Evolutionary conservation across 768 basidiomycete genomes (phyloP), one percentile per base, ranked within the genome.

Genomic region (Chiua virens): DNA sequence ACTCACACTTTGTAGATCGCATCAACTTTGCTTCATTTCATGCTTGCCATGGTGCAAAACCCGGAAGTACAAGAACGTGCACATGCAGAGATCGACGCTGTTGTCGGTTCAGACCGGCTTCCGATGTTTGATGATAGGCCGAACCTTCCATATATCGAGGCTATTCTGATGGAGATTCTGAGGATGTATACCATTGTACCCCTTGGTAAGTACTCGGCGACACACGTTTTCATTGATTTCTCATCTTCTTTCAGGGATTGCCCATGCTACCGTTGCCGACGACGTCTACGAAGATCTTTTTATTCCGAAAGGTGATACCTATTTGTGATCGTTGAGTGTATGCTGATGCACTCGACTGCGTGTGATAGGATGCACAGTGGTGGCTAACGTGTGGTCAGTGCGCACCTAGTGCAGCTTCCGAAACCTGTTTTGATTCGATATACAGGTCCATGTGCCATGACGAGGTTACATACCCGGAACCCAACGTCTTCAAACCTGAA

Each of bases 11-110:
- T 13, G 15, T 37, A 45, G 65, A 68, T 54, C 17, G 55, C 64
- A 9, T 66, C 66, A 8, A 56, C 56, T 0, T 52, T 67, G 1
- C 59, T 59, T 25, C 28, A 53, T 2, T 68, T 67, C 28, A 52
- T 68, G 30, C 62, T 67, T 13, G 64, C 65, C 4, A 66, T 67
- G 65, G 15, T 64, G 5, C 46, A 65, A 27, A 44, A 62, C 37
- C 68, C 68, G 15, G 59, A 65, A 8, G 61, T 58, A 20, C 68
- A 69, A 35, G 47, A 48, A 11, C 25, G 42, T 4, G 42, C 42
- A 18, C 42, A 30, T 11, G 42, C 27, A 9, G 25, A 42, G 13
- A 27, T 42, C 15, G 41, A 42, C 23, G 41, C 42, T 8, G 18
- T 28, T 14, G 15, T 30, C 1, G 27, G 42, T 8, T 17, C 42